Evolutionary conservation across 257 asterid genomes (phyloP), one percentile per base, ranked within the genome.

Genomic region (Solanum sparsipilum): DNA sequence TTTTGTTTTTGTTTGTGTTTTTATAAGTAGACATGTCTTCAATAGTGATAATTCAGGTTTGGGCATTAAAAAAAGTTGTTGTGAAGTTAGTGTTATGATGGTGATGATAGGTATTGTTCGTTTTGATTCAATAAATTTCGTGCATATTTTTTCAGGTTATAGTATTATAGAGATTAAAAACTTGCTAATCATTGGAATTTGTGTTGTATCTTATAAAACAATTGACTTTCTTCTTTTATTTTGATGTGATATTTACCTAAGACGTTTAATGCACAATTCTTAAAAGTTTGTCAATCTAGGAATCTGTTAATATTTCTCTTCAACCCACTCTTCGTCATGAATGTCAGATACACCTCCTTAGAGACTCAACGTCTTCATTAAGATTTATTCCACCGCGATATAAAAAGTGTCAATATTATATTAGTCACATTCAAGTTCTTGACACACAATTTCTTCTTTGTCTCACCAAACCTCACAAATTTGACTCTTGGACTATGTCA

Each of bases 231-330:
- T 29, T 29, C 10, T 13, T 1, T 29, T 13, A 13, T 31, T 31
- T 16, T 3, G 38, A 29, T 3, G 2, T 3, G 13, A 5, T 0
- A 15, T 31, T 29, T 10, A 71, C 5, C 23, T 31, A 31, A 13
- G 3, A 0, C 0, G 6, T 71, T 31, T 15, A 1, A 31, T 71
- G 1, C 12, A 3, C 5, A 31, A 3, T 31, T 29, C 3, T 31
- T 31, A 4, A 9, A 70, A 70, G 76, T 13, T 48, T 16, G 12
- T 1, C 5, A 67, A 65, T 1, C 16, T n/a, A n/a, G 0, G 2
- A 65, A 9, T 25, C 1, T 4, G 9, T 2, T 5, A 13, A 70
- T 1, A n/a, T 7, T 29, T 70, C 12, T 70, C 6, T 70, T 31
- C 39, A 7, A 15, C 9, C 12, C 0, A 4, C 1, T 4, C 39